Evolutionary conservation across 2,329 filamentous ascomycete species (phyloP), one percentile per base, ranked within the genome.

Genomic region (Colletotrichum chlorophyti): DNA sequence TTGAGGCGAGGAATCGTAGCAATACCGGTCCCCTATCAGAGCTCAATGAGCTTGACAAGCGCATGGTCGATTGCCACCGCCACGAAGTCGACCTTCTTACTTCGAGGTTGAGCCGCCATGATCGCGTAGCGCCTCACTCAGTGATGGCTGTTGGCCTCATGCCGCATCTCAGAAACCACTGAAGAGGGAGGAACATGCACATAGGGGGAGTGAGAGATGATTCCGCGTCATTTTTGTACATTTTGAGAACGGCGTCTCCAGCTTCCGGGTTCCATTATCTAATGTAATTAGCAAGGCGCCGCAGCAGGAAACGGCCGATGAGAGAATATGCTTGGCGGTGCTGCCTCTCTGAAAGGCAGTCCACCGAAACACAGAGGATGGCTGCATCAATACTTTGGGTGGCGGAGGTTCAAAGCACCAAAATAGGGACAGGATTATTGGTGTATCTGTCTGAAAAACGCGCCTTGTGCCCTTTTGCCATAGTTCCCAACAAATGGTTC

Each of bases 31-130:
- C 43, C 10, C 15, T 59, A 6, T 27, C 15, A 6, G 55, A 59
- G 38, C 55, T 59, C 42, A 26, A 23, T 6, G 42, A 55, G 15
- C 55, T 59, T 2, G 50, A 55, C 24, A 48, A 35, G 15, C 51
- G 38, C 14, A 59, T 59, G 51, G 12, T 26, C n/a, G 31, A 43
- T n/a, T 59, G 55, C 19, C 51, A 59, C 15, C 51, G 51, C 12
- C 55, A 51, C 21, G 43, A 49, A 10, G 37, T 55, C 6, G 43
- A 55, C 21, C 51, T 55, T 15, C 26, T 59, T n/a, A 59, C 31
- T 7, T 55, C 51, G 15, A 48, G 55, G 21, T 23, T 38, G 7
- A 49, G 32, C 11, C 51, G 55, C 6, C 21, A 49, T 15, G 45
- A 55, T 23, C 43, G 38, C 12, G 15, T 48, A 23, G 38, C 21